Percentiles rank a stretch among this genome's conserved stretches.
Evolutionary conservation across 495 filamentous ascomycete genomes (phyloP).

Genomic region (Hypoxylon cercidicola): DNA sequence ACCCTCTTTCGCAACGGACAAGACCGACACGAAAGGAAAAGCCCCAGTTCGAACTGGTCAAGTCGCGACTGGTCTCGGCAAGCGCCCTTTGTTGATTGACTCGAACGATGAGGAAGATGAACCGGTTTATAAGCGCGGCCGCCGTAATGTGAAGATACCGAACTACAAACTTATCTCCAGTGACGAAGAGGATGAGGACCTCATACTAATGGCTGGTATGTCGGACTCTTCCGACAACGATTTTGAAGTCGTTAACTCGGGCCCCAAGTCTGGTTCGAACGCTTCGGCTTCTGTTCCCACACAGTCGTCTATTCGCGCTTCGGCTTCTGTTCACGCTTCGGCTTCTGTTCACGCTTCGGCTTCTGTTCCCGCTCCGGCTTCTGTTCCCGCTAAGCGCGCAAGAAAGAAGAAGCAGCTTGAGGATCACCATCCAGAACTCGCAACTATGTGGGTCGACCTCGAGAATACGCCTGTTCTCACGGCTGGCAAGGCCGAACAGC

Average conservation of each 20-base stretch:
- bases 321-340: no score
- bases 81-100: not conserved
- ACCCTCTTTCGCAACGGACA: not conserved
- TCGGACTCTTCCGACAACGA: not conserved
- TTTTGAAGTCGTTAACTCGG: slow-evolving; percentile 2
- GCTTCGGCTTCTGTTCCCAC: no score
- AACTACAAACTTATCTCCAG: no score
- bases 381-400: not conserved
- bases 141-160: no score
- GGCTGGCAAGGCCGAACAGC: slow-evolving; percentile 76
- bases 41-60: not conserved
- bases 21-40: not conserved
- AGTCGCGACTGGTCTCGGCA: not conserved
- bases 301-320: no score
- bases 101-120: not conserved
- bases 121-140: no score
- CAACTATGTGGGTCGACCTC: slow-evolving; percentile 85
- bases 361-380: not conserved
- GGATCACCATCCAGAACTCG: slow-evolving; percentile 77
- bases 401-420: slow-evolving; percentile 68
- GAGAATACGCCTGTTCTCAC: slow-evolving; percentile 71
- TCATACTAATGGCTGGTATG: no score
- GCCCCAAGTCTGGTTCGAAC: not conserved
- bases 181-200: no score
- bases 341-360: no score